Conservation (phyloP, 2,329 filamentous ascomycete species). For the Sclerotinia sclerotiorum region DNA sequence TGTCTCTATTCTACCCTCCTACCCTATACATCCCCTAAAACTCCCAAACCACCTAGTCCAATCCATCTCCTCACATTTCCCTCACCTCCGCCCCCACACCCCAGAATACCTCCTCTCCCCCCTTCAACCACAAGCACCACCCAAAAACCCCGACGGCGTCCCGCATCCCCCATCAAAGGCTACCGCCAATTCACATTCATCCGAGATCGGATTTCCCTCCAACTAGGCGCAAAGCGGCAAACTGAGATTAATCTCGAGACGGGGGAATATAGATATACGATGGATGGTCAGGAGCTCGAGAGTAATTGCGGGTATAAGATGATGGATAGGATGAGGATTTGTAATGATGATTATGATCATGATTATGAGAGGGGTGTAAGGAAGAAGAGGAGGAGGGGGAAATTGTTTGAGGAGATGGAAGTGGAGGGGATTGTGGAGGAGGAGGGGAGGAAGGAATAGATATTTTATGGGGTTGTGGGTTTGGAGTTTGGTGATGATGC, state of each 20-base stretch:
- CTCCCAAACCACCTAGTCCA: not conserved
- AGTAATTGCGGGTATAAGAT: not conserved
- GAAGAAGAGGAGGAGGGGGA: not conserved
- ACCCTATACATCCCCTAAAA: no score
- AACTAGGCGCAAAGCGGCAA: not conserved
- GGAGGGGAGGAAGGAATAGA: not conserved
- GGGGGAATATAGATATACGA: not conserved
- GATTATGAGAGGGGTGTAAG: not conserved
- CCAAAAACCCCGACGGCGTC: not conserved
- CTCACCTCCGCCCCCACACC: not conserved
- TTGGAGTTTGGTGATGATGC: not conserved
- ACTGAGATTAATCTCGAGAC: not conserved
- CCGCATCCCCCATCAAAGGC: not conserved
- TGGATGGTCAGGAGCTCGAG: not conserved
- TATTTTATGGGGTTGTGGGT: not conserved
- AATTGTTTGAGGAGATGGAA: no score
- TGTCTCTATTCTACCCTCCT: no score
- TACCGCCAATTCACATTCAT: not conserved
- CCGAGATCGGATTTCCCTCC: not conserved
- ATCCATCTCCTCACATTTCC: not conserved
- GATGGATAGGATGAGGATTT: slow-evolving; percentile 4
- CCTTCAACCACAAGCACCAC: not conserved
- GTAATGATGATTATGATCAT: no score
- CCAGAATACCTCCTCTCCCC: not conserved
- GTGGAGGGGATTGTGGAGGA: not conserved